Evolutionary conservation across 202 grass and related monocot genomes (phyloP), one percentile per base, ranked within the genome.

Genomic region (Carex sylvatica): DNA sequence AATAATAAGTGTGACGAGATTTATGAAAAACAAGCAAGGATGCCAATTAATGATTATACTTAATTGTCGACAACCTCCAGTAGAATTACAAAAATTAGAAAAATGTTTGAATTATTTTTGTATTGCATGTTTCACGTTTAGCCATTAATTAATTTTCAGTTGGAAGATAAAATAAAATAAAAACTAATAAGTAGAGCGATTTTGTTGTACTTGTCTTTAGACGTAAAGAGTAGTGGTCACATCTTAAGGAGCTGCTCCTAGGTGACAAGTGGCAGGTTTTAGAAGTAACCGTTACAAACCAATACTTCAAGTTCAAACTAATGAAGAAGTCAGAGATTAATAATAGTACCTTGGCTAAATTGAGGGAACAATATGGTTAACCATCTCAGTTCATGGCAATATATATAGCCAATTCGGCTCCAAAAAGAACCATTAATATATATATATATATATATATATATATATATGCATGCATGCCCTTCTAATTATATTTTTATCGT

Each of bases 221-320:
- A 19, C 14, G 35, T n/a, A 69, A 69, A 69, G 28, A 40, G 31
- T 38, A 40, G 31, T 38, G 16, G 15, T 35, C 64, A 36, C 35
- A 4, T 38, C 33, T 18, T 35, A 38, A 68, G 18, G 65, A 38
- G 31, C 35, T 18, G 4, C 18, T 31, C 35, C 16, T 8, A 40
- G 65, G 65, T 8, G 65, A 40, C 65, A 69, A 35, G 35, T 69
- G 65, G 31, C 65, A n/a, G 65, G 15, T 69, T 42, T 69, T 69
- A 40, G 2, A 19, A 42, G 35, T 40, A 38, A 40, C 65, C 65
- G 5, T 68, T 68, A n/a, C 2, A 40, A 19, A 40, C 23, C 9
- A 12, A 28, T 30, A 2, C 9, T 49, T 65, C 24, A 64, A 26
- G 12, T 49, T 65, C 24, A 64, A 26, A 26, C 24, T 64, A 10